Evolutionary conservation across 83 land plant genomes (phyloP), one percentile per base, ranked within the genome.

Genomic region (Thuja plicata): DNA sequence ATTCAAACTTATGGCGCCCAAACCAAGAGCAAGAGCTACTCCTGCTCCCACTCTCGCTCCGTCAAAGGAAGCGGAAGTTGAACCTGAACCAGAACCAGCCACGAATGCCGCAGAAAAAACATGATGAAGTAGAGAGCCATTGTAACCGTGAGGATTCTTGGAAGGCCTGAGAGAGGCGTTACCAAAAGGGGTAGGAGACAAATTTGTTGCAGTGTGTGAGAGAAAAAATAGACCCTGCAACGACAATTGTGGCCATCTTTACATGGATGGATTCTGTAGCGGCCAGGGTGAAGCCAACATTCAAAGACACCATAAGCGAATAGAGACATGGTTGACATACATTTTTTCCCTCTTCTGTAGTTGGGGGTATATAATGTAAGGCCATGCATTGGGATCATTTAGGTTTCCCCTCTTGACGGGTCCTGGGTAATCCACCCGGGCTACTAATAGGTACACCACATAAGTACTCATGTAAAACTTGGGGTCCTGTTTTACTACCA

Each of bases 291-390:
- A 3, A 95, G 94, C 96, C 96, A 95, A 80, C 90, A 90, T 91
- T 95, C 96, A 84, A 94, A 95, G 30, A 95, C 94, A 0, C 96
- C 96, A 73, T 95, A 95, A 0, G 96, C 92, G 50, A 90, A 89
- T 46, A n/a, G n/a, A n/a, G n/a, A n/a, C n/a, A n/a, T n/a, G n/a
- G n/a, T n/a, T n/a, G n/a, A n/a, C n/a, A n/a, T n/a, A n/a, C n/a
- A n/a, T n/a, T n/a, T n/a, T n/a, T n/a, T n/a, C n/a, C n/a, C n/a
- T n/a, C n/a, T n/a, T n/a, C n/a, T n/a, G n/a, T n/a, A n/a, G n/a
- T n/a, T n/a, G n/a, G n/a, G n/a, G n/a, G n/a, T n/a, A n/a, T n/a
- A n/a, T n/a, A n/a, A n/a, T n/a, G n/a, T n/a, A n/a, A n/a, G n/a
- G n/a, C n/a, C n/a, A n/a, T n/a, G n/a, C n/a, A n/a, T n/a, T n/a